Percentiles rank a stretch among this genome's conserved stretches.
phyloP scores from a whole-genome alignment of 1,284 basidiomycete species.

The Leccinum olivaceoglutinosum region DNA sequence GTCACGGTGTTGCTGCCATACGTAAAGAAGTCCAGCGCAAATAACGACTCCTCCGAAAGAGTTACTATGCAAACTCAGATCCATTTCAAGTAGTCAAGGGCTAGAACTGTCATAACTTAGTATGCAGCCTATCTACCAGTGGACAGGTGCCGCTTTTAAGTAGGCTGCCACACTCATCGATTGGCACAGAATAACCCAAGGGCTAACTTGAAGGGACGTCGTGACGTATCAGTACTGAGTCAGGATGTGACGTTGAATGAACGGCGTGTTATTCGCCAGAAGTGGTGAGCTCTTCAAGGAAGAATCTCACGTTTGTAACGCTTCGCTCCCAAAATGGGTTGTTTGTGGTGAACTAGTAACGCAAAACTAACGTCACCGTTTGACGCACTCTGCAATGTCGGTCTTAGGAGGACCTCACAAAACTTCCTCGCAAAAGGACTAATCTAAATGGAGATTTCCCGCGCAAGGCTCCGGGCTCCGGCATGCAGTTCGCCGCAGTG shows the following conservation, averaged over 20 bases:
- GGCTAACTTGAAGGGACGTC: neutral
- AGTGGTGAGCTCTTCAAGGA: neutral
- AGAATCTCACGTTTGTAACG: neutral
- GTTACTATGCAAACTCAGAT: conserved; percentile 1
- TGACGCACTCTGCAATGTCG: no score
- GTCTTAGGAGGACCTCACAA: no score
- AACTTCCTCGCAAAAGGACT: no score
- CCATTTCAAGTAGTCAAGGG: conserved; percentile 1
- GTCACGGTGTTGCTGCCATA: conserved; percentile 15
- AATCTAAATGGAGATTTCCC: neutral
- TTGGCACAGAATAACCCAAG: neutral
- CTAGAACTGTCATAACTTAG: neutral
- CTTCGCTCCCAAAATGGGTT: no score
- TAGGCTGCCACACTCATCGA: neutral
- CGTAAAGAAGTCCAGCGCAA: conserved; percentile 2
- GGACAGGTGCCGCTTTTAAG: neutral
- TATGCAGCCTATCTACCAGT: neutral
- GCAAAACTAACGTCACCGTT: no score
- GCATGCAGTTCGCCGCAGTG: neutral
- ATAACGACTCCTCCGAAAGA: conserved; percentile 9
- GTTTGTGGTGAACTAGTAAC: no score
- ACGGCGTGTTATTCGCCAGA: neutral
- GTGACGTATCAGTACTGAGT: neutral
- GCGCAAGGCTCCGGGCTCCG: neutral
- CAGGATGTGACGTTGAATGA: neutral